These are phyloP conservation scores for Beauveria sp. DNA, from an alignment of 2,329 filamentous ascomycete species.

Conservation along the genomic window DNA sequence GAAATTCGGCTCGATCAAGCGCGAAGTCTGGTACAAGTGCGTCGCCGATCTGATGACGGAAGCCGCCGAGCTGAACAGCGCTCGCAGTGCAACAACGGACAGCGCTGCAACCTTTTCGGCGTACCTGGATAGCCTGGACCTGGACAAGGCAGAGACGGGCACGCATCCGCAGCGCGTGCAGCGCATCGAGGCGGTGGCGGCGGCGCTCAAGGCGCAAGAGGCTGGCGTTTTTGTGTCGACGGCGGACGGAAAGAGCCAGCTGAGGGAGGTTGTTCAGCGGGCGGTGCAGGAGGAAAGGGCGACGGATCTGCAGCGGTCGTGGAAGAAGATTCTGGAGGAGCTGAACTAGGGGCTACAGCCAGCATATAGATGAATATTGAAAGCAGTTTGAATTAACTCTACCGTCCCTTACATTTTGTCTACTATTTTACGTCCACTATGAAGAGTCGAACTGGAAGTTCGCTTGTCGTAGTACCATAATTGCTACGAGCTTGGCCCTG, in stretches of 20 bases:
- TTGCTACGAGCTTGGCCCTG: too few relatives aligned
- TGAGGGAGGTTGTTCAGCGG: slow-evolving; percentile 25
- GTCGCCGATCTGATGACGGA: slow-evolving; percentile 40
- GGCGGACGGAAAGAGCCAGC: slow-evolving; percentile 19
- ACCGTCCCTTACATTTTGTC: too few relatives aligned
- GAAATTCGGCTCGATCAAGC: slow-evolving; percentile 35
- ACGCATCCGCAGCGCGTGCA: slow-evolving; percentile 43
- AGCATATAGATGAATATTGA: neutral
- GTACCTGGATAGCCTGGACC: slow-evolving; percentile 41
- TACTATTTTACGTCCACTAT: too few relatives aligned
- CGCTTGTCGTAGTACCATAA: too few relatives aligned
- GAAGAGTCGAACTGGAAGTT: too few relatives aligned
- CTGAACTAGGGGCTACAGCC: slow-evolving; percentile 12
- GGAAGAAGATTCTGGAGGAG: slow-evolving; percentile 29
- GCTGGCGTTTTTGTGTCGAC: slow-evolving; percentile 34
- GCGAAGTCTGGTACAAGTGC: slow-evolving; percentile 45
- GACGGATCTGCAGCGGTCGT: slow-evolving; percentile 36
- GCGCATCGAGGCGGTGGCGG: slow-evolving; percentile 38
- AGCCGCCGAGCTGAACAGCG: slow-evolving; percentile 19
- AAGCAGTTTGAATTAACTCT: neutral
- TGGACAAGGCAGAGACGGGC: slow-evolving; percentile 37
- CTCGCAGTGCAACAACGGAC: slow-evolving; percentile 15
- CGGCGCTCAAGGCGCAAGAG: slow-evolving; percentile 33
- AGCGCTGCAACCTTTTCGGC: slow-evolving; percentile 19
- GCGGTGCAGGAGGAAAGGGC: slow-evolving; percentile 36